A percentile compares a stretch with the other conserved stretches of the same genome.
Evolutionary conservation across 768 basidiomycete genomes (phyloP).

Genomic region (Tulasnella sp.): DNA sequence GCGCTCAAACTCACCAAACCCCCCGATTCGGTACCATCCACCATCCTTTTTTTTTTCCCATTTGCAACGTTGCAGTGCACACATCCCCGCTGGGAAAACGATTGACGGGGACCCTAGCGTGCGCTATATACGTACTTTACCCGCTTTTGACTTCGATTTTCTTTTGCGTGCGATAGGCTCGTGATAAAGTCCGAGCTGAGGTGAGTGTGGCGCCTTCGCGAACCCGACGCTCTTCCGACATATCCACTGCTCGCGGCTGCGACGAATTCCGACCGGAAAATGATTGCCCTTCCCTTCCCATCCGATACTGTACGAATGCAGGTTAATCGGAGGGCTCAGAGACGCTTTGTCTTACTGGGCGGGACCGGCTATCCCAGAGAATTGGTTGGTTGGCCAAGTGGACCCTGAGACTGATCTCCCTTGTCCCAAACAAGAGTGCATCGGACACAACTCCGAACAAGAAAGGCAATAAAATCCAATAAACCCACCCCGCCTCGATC

Average conservation of each 20-base stretch:
- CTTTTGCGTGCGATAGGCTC: background rate
- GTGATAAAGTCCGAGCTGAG: background rate
- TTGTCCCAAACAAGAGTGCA: background rate
- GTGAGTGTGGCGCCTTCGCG: background rate
- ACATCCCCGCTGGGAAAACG: background rate
- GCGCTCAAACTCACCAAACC: background rate
- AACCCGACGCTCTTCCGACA: background rate
- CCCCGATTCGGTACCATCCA: background rate
- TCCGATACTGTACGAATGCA: background rate
- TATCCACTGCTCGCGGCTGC: background rate
- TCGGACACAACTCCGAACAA: background rate
- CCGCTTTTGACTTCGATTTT: background rate
- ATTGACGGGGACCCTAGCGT: background rate
- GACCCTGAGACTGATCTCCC: too few relatives aligned
- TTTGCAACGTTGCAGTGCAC: background rate
- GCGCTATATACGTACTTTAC: background rate
- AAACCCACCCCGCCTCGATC: too few relatives aligned
- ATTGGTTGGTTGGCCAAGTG: too few relatives aligned
- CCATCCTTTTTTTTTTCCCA: background rate
- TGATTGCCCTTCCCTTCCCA: background rate
- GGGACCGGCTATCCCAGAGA: too few relatives aligned
- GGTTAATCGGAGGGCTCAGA: background rate
- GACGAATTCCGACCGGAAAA: background rate
- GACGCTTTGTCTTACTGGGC: background rate
- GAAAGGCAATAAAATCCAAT: background rate